Percentiles rank a stretch among this genome's conserved stretches.
Conservation (phyloP, 1,139 yeast species). For the Suhomyces anneliseae region DNA sequence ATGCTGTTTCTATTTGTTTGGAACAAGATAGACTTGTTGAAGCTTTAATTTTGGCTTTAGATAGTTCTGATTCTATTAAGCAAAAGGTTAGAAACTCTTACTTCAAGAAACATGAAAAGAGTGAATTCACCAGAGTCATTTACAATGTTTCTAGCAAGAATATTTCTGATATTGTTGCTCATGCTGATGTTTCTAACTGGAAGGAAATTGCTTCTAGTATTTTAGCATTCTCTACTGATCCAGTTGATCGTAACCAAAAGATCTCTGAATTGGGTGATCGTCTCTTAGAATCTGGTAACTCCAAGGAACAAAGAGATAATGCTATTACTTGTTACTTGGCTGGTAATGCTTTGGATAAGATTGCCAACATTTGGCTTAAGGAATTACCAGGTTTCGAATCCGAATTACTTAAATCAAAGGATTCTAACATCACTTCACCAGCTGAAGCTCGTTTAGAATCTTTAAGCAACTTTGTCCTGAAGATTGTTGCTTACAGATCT, state of each 20-base stretch:
- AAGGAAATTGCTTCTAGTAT: conserved; percentile 74
- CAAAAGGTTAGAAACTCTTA: conserved; percentile 70
- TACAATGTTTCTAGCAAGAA: conserved; percentile 62
- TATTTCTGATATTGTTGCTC: conserved; percentile 71
- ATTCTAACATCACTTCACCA: conserved; percentile 51
- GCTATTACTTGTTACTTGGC: conserved; percentile 81
- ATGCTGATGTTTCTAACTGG: conserved; percentile 83
- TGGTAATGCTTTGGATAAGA: conserved; percentile 78
- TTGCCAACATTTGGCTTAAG: conserved; percentile 78
- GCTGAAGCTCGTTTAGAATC: conserved; percentile 86
- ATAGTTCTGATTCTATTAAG: conserved; percentile 61
- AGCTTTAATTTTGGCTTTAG: conserved; percentile 79
- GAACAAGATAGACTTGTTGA: conserved; percentile 66
- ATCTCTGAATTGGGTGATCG: conserved; percentile 75
- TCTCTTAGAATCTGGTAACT: conserved; percentile 23
- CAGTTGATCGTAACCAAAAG: conserved; percentile 49
- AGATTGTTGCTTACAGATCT: conserved; percentile 73
- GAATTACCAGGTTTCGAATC: conserved; percentile 67
- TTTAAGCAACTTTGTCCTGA: conserved; percentile 78
- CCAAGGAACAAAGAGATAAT: conserved; percentile 53
- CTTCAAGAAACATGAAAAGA: conserved; percentile 58
- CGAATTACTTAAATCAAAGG: conserved; percentile 44
- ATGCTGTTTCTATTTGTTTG: conserved; percentile 70
- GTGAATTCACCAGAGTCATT: conserved; percentile 68
- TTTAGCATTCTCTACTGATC: conserved; percentile 53